phyloP scores from a whole-genome alignment of 495 filamentous ascomycete genomes.

The Aspergillus egyptiacus region DNA sequence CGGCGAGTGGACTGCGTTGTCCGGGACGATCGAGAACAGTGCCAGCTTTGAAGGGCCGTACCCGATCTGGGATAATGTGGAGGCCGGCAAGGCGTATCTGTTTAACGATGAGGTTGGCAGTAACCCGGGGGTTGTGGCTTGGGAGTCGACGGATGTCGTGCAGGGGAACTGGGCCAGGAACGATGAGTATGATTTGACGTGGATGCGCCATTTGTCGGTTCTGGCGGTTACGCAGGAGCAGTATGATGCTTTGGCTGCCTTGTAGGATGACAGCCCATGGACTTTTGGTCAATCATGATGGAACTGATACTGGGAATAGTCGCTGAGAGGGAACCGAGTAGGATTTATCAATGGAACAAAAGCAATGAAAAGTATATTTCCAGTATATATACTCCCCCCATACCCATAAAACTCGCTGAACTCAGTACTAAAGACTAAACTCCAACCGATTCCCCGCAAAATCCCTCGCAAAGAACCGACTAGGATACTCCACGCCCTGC shows the following conservation, averaged over 20 bases:
- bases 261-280: neutral
- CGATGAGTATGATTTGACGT: constrained; percentile 12
- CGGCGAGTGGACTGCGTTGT: constrained; percentile 9
- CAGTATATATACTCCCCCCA: neutral
- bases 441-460: constrained; percentile 58
- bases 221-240: constrained; percentile 10
- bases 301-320: constrained; percentile 17
- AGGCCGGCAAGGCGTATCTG: constrained; percentile 10
- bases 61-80: constrained; percentile 15
- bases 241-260: constrained; percentile 6
- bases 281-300: neutral
- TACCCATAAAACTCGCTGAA: neutral
- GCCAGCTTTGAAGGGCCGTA: constrained; percentile 15
- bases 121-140: constrained; percentile 10
- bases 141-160: constrained; percentile 7
- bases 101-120: constrained; percentile 12
- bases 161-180: constrained; percentile 6
- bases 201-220: constrained; percentile 15
- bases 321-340: no score
- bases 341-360: no score
- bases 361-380: no score
- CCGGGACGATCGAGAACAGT: constrained; percentile 6
- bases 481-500: constrained; percentile 52
- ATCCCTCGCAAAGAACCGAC: constrained; percentile 57
- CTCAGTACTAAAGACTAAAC: constrained; percentile 43